These are phyloP conservation scores for Naganishia sp. DNA, from an alignment of 1,284 basidiomycete genomes.

Conservation along the genomic window DNA sequence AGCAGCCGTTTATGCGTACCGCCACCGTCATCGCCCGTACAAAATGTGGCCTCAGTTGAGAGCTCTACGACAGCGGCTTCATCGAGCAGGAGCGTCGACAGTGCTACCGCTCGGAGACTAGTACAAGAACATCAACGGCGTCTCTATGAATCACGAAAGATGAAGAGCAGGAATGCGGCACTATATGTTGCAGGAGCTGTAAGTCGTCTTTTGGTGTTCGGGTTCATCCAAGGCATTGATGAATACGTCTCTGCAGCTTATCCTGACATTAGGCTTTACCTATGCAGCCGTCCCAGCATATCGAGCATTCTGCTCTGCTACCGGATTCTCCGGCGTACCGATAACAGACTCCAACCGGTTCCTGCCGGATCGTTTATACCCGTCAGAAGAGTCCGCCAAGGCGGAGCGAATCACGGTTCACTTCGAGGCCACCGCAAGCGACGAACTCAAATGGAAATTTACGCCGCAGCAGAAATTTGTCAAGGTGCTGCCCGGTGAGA, in stretches of 20 bases:
- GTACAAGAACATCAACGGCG: slow-evolving; percentile 22
- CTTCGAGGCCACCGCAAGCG: slow-evolving; percentile 90
- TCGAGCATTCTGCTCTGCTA: slow-evolving; percentile 95
- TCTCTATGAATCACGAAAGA: slow-evolving; percentile 15
- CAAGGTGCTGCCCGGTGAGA: slow-evolving; percentile 90
- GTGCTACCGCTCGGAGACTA: slow-evolving; percentile 5
- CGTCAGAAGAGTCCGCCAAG: slow-evolving; percentile 63
- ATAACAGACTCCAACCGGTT: slow-evolving; percentile 80
- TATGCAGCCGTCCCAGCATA: slow-evolving; percentile 98
- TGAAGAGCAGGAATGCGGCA: slow-evolving; percentile 25
- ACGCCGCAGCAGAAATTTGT: slow-evolving; percentile 88
- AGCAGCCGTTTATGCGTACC: slow-evolving; percentile 8
- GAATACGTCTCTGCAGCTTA: slow-evolving; percentile 60
- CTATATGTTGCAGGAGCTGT: slow-evolving; percentile 28
- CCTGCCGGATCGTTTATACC: slow-evolving; percentile 76
- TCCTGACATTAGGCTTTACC: slow-evolving; percentile 77
- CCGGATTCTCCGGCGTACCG: slow-evolving; percentile 94
- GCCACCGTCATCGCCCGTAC: slow-evolving; percentile 14
- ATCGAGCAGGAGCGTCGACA: neutral
- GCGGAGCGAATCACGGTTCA: slow-evolving; percentile 78
- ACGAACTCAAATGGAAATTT: slow-evolving; percentile 91
- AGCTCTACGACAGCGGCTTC: neutral
- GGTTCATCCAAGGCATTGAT: neutral
- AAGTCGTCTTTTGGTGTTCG: neutral
- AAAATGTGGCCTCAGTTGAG: slow-evolving; percentile 4